These are phyloP conservation scores for Globisporangium spinosum DNA, from an alignment of 352 stramenopile genomes.

Conservation along the genomic window DNA sequence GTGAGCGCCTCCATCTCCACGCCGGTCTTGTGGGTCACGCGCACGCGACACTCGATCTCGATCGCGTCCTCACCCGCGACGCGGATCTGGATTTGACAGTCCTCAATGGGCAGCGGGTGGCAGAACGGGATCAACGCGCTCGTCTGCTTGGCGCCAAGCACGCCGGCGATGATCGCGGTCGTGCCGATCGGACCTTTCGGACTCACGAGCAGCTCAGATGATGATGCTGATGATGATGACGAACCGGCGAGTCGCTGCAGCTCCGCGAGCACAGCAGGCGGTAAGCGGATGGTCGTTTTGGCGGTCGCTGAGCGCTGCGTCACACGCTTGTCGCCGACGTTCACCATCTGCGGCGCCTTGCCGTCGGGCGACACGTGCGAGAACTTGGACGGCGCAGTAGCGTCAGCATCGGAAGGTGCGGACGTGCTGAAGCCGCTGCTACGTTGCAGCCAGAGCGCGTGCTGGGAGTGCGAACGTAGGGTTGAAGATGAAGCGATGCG, in stretches of 20 bases:
- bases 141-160: slow-evolving; percentile 92
- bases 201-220: slow-evolving; percentile 47
- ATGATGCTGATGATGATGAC: not conserved
- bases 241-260: slow-evolving; percentile 35
- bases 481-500: not conserved
- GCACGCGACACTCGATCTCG: slow-evolving; percentile 85
- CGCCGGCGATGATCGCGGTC: slow-evolving; percentile 91
- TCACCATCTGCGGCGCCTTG: slow-evolving; percentile 81
- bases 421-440: not conserved
- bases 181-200: slow-evolving; percentile 90
- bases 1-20: slow-evolving; percentile 96
- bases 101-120: slow-evolving; percentile 90
- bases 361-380: slow-evolving; percentile 51
- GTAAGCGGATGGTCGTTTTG: slow-evolving; percentile 84
- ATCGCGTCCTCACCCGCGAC: slow-evolving; percentile 56
- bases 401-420: slow-evolving; percentile 1
- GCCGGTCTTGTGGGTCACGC: slow-evolving; percentile 92
- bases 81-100: slow-evolving; percentile 86
- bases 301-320: slow-evolving; percentile 84
- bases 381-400: slow-evolving; percentile 32
- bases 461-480: not conserved
- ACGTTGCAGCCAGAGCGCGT: not conserved
- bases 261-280: slow-evolving; percentile 67
- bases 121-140: slow-evolving; percentile 93
- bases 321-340: slow-evolving; percentile 84